Percentiles rank a stretch among this genome's conserved stretches.
These are phyloP conservation scores for Kluyveromyces dobzhanskii DNA, from an alignment of 805 yeast species.

Conservation along the genomic window DNA sequence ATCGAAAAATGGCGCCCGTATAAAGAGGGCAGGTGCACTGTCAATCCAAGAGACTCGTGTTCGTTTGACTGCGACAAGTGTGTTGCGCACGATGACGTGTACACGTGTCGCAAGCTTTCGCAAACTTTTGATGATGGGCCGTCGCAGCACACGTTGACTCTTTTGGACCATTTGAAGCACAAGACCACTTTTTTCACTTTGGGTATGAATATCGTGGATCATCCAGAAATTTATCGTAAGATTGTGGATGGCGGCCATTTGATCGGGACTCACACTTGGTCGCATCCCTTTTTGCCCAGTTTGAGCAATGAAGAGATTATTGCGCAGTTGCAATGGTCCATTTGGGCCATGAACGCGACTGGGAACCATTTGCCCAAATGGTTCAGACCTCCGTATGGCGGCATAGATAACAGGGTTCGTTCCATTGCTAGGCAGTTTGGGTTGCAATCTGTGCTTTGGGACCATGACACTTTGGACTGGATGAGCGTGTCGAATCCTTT, in stretches of 20 bases:
- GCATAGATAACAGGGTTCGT: slow-evolving; percentile 80
- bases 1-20: slow-evolving; percentile 46
- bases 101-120: slow-evolving; percentile 62
- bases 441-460: slow-evolving; percentile 85
- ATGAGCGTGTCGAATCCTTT: slow-evolving; percentile 38
- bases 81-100: slow-evolving; percentile 65
- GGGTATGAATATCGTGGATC: slow-evolving; percentile 70
- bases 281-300: slow-evolving; percentile 76
- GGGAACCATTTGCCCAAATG: slow-evolving; percentile 80
- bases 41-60: slow-evolving; percentile 45
- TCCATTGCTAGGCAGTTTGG: slow-evolving; percentile 77
- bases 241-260: slow-evolving; percentile 61
- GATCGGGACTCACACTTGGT: slow-evolving; percentile 88
- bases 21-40: slow-evolving; percentile 51
- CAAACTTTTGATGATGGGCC: slow-evolving; percentile 98
- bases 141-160: slow-evolving; percentile 53
- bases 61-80: slow-evolving; percentile 85
- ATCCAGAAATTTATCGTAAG: slow-evolving; percentile 61
- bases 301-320: slow-evolving; percentile 71
- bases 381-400: slow-evolving; percentile 97
- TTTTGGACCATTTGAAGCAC: slow-evolving; percentile 44
- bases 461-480: slow-evolving; percentile 90
- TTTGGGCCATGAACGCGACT: slow-evolving; percentile 98
- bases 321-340: slow-evolving; percentile 90
- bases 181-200: slow-evolving; percentile 77